Evolutionary conservation across 441 rosid species (phyloP), one percentile per base, ranked within the genome.

Genomic region (Adansonia gregorii): DNA sequence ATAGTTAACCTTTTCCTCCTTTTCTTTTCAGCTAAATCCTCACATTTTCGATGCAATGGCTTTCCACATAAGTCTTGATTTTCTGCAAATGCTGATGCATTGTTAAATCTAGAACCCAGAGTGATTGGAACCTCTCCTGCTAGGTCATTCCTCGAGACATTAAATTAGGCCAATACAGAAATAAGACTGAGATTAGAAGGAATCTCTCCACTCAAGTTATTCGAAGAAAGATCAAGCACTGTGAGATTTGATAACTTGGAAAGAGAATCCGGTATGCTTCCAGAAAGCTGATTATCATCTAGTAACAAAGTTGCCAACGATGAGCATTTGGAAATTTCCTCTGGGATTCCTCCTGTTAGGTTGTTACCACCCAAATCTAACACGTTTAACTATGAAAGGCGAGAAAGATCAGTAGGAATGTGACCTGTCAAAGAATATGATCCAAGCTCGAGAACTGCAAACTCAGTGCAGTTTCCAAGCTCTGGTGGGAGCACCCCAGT

Each of bases 391-490:
- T 60, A 86, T 1, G 88, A 78, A 74, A 94, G 83, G 56, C 78
- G 90, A 35, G 95, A 92, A 67, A 94, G 80, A 82, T 92, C 98
- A 76, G 78, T 85, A 10, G 98, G 98, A 82, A 96, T 87, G 52
- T 67, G 85, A 78, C 97, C 98, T 17, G 77, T 84, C 19, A 96
- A 65, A 71, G 79, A 74, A 83, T 96, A 92, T 0, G 90, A 91
- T 45, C 86, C 85, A 65, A 96, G 84, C 80, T 96, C 92, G 3
- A 96, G 94, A 83, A 82, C 83, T 86, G 92, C 91, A 74, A 96
- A 96, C 81, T 81, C 89, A 60, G 98, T 88, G 82, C 98, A 96
- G 79, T 96, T 94, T 35, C 96, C 96, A 45, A 96, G 84, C 84
- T 92, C 97, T 4, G 89, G 85, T 3, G 96, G 98, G 76, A 94